Percentiles rank a stretch among this genome's conserved stretches.
Conservation (phyloP, 139 green algal genomes). For the Asterochloris erici region DNA sequence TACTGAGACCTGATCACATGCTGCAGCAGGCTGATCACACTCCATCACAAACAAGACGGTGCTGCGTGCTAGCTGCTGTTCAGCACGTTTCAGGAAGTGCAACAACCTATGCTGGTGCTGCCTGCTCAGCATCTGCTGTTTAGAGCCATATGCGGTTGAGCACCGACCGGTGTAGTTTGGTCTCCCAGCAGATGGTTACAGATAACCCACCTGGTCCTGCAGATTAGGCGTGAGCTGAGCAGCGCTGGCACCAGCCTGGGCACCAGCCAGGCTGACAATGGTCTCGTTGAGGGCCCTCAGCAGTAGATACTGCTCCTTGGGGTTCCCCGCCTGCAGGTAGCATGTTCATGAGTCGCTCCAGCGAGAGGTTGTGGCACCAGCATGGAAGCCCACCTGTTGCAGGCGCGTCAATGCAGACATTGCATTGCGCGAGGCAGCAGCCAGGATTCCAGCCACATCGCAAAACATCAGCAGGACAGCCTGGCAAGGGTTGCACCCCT, state of each 20-base stretch:
- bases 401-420: not conserved
- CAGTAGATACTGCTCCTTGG: conserved; percentile 65
- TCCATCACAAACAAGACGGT: not conserved
- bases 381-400: not conserved
- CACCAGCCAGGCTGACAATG: conserved; percentile 45
- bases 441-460: not conserved
- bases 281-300: conserved; percentile 82
- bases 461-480: not conserved
- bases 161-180: no score
- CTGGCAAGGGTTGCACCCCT: not conserved
- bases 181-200: no score
- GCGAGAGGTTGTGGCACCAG: not conserved
- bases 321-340: conserved; percentile 15
- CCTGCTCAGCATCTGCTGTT: no score
- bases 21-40: not conserved
- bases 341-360: not conserved
- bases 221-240: no score
- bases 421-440: not conserved
- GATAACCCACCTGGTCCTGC: no score
- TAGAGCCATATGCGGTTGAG: no score
- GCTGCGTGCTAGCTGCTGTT: not conserved
- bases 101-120: no score
- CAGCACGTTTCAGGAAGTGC: no score
- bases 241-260: no score
- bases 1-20: not conserved